These are phyloP conservation scores for Paramecium sexaurelia DNA, from an alignment of 73 alveolate genomes.

Conservation along the genomic window DNA sequence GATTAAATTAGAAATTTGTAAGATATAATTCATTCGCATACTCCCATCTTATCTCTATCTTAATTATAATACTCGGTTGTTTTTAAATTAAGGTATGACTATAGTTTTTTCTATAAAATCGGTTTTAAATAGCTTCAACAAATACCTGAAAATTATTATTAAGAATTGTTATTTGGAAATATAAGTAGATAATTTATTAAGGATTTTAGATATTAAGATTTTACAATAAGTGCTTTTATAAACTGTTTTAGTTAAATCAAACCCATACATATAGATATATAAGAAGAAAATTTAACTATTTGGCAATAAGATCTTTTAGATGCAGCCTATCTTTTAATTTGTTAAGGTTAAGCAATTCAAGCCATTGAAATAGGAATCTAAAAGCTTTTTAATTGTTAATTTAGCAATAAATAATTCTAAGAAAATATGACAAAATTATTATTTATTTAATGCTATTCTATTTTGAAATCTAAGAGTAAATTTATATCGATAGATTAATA, in stretches of 20 bases:
- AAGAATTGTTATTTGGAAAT: background rate
- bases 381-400: background rate
- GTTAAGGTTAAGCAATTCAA: background rate
- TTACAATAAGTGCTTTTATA: background rate
- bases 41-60: background rate
- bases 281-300: background rate
- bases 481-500: background rate
- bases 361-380: background rate
- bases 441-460: background rate
- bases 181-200: background rate
- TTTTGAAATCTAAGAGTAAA: background rate
- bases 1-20: background rate
- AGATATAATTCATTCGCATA: background rate
- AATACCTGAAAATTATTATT: background rate
- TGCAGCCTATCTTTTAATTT: background rate
- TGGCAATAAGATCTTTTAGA: background rate
- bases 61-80: background rate
- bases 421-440: background rate
- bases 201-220: background rate
- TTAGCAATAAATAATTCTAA: background rate
- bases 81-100: background rate
- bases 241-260: background rate
- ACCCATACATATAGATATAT: background rate
- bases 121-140: background rate
- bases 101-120: background rate